These are phyloP conservation scores for Auriscalpium orientale DNA, from an alignment of 768 basidiomycete genomes.

Conservation along the genomic window DNA sequence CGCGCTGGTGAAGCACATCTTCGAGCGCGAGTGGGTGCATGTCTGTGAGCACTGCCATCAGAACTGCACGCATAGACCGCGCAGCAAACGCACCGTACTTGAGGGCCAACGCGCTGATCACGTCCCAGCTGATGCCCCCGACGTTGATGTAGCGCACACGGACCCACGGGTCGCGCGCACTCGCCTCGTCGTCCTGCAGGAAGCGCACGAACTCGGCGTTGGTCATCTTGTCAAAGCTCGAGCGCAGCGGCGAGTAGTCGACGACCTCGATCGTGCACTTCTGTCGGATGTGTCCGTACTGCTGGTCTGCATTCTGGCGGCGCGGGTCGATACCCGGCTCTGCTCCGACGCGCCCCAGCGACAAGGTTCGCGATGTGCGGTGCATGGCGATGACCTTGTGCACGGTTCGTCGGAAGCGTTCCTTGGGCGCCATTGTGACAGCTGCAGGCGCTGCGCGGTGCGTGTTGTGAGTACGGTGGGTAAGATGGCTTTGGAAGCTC, in stretches of 20 bases:
- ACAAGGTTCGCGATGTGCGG: constrained; percentile 37
- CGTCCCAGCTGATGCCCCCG: constrained; percentile 63
- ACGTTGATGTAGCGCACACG: constrained; percentile 76
- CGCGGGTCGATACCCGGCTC: constrained; percentile 70
- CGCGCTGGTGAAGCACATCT: constrained; percentile 49
- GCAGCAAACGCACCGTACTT: constrained; percentile 42
- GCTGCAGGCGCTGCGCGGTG: neutral
- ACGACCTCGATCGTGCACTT: constrained; percentile 60
- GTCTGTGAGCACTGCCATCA: constrained; percentile 27
- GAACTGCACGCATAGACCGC: neutral
- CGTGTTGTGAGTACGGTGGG: neutral
- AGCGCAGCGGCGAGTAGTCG: constrained; percentile 56
- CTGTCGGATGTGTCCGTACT: constrained; percentile 50
- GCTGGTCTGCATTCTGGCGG: constrained; percentile 44
- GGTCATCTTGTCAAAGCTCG: constrained; percentile 46
- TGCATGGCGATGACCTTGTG: constrained; percentile 59
- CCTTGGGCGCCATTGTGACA: constrained; percentile 28
- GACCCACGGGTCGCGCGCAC: constrained; percentile 49
- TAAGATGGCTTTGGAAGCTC: neutral
- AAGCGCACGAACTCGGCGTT: constrained; percentile 54
- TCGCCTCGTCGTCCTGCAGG: constrained; percentile 37
- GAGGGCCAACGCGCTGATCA: constrained; percentile 60
- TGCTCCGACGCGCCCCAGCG: constrained; percentile 42
- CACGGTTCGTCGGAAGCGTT: constrained; percentile 48
- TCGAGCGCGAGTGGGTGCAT: constrained; percentile 68